Evolutionary conservation across 805 yeast genomes (phyloP), one percentile per base, ranked within the genome.

Genomic region (Lachancea fermentati): DNA sequence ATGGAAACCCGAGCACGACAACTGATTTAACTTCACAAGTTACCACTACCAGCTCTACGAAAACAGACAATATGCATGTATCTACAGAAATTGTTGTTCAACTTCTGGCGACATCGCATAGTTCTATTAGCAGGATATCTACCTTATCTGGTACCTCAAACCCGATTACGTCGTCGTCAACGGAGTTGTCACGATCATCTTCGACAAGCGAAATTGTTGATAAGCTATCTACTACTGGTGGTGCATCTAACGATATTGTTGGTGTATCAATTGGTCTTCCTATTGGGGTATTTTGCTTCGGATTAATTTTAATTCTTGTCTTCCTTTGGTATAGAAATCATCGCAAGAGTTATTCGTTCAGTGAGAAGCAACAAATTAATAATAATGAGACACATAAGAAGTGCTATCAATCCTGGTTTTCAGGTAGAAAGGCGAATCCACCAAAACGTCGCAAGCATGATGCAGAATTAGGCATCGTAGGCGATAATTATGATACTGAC

Each of bases 201-300:
- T 19, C 32, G 18, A n/a, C 32, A 9, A 19, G 32, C 24, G 19
- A 8, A n/a, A 17, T 34, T 12, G 15, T 40, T 5, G 32, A 40
- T 28, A 34, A 34, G 4, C 19, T 40, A 5, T 30, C 43, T 3
- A 30, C 17, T 4, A 32, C 28, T n/a, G 43, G 45, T 22, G 39
- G 43, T 18, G 38, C 47, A 2, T 48, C 54, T 2, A 45, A 41
- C 5, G 18, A 36, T 12, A 45, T 46, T 4, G 37, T 60, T 19
- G 65, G 58, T 1, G 37, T 60, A n/a, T 48, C 62, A 4, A 50
- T 60, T 17, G 65, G 65, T 1, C 40, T 60, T 13, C 65, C 65
- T 2, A 43, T 60, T 11, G 63, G 60, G 1, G 40, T 60, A 6
- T 54, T 58, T 36, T 46, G 49, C 30, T 39, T 56, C 5, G 55